Evolutionary conservation across 805 yeast species (phyloP).

Genomic region (Candida ulmi): DNA sequence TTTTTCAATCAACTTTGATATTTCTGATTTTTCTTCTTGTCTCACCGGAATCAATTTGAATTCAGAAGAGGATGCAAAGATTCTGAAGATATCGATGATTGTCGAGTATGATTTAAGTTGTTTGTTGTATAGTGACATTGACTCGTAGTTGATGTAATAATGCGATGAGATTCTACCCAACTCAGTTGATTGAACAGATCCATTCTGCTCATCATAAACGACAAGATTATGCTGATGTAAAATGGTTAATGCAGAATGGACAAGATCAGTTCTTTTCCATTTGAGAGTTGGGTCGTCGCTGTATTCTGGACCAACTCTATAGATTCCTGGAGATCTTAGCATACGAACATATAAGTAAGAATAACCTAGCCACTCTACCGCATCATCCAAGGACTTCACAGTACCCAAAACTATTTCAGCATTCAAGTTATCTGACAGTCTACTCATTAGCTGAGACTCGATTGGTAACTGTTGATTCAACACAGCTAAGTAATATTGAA

Average conservation of each 20-base stretch:
- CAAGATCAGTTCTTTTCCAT: slow-evolving; percentile 57
- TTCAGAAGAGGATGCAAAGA: slow-evolving; percentile 80
- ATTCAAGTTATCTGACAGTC: slow-evolving; percentile 68
- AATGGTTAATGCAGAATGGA: slow-evolving; percentile 67
- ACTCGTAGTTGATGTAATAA: slow-evolving; percentile 72
- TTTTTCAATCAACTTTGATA: slow-evolving; percentile 58
- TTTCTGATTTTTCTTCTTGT: slow-evolving; percentile 77
- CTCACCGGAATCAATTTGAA: slow-evolving; percentile 80
- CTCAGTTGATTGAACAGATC: slow-evolving; percentile 52
- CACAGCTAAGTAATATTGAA: slow-evolving; percentile 86
- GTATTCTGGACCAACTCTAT: slow-evolving; percentile 68
- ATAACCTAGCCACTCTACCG: slow-evolving; percentile 72
- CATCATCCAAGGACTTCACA: slow-evolving; percentile 55
- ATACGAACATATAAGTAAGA: slow-evolving; percentile 79
- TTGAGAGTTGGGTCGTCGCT: slow-evolving; percentile 42
- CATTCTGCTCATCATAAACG: slow-evolving; percentile 47
- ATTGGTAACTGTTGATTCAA: slow-evolving; percentile 88
- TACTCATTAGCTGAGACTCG: slow-evolving; percentile 76
- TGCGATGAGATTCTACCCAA: slow-evolving; percentile 82
- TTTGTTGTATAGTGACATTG: slow-evolving; percentile 62
- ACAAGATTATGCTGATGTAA: slow-evolving; percentile 55
- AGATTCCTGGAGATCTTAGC: slow-evolving; percentile 64
- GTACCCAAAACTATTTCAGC: slow-evolving; percentile 83
- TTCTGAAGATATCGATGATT: slow-evolving; percentile 67
- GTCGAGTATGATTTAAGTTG: slow-evolving; percentile 59